These are phyloP conservation scores for Xylaria grammica DNA, from an alignment of 495 filamentous ascomycete genomes.

Conservation along the genomic window DNA sequence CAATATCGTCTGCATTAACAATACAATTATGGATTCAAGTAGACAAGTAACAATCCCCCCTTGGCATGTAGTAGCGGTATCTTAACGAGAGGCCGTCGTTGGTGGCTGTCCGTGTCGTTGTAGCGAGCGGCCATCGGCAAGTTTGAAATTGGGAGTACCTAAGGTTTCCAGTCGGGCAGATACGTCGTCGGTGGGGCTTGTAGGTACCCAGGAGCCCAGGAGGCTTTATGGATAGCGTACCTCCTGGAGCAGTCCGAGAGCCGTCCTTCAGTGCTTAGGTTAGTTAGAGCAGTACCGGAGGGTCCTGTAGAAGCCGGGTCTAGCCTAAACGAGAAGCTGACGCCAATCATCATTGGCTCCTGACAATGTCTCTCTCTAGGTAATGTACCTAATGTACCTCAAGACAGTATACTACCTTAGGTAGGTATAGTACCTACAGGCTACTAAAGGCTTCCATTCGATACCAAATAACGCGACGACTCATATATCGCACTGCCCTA, in stretches of 20 bases:
- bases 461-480: too few species aligned
- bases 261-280: too few species aligned
- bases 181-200: slow-evolving; percentile 25
- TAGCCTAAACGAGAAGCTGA: slow-evolving; percentile 12
- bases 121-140: slow-evolving; percentile 18
- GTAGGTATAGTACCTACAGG: too few species aligned
- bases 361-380: slow-evolving; percentile 5
- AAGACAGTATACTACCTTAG: too few species aligned
- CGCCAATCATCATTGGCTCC: slow-evolving; percentile 14
- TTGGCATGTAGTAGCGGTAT: neutral
- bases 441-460: too few species aligned
- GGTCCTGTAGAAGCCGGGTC: slow-evolving; percentile 8
- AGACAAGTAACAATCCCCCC: neutral
- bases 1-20: slow-evolving; percentile 25
- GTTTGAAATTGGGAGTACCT: slow-evolving; percentile 24
- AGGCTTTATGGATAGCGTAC: too few species aligned
- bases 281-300: too few species aligned
- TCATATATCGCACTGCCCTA: too few species aligned
- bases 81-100: slow-evolving; percentile 2
- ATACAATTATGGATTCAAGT: slow-evolving; percentile 21
- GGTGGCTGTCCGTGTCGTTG: slow-evolving; percentile 17
- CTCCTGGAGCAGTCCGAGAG: too few species aligned
- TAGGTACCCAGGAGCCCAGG: too few species aligned
- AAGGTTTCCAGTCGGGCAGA: slow-evolving; percentile 25
- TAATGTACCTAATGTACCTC: too few species aligned